These are phyloP conservation scores for Xylaria cubensis DNA, from an alignment of 495 filamentous ascomycete species.

Conservation along the genomic window DNA sequence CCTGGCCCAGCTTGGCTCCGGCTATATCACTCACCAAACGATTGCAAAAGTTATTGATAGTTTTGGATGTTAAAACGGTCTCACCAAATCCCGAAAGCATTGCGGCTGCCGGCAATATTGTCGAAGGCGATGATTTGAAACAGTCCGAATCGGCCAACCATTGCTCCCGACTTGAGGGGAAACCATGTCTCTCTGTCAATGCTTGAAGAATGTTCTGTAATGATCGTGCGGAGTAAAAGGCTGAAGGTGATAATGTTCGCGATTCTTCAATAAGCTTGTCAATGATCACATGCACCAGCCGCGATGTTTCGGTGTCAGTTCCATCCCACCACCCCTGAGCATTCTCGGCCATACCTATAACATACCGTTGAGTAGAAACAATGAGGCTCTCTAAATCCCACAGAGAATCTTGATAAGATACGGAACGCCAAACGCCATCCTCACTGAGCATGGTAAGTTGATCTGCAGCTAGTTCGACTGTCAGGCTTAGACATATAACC, in stretches of 20 bases:
- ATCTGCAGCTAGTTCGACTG: slow-evolving; percentile 50
- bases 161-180: slow-evolving; percentile 47
- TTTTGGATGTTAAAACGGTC: slow-evolving; percentile 49
- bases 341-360: slow-evolving; percentile 55
- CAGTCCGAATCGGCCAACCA: slow-evolving; percentile 48
- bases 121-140: slow-evolving; percentile 48
- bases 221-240: slow-evolving; percentile 59
- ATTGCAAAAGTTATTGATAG: slow-evolving; percentile 57
- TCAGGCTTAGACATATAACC: slow-evolving; percentile 49
- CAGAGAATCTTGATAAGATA: slow-evolving; percentile 54
- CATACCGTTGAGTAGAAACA: slow-evolving; percentile 59
- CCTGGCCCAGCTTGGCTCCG: slow-evolving; percentile 43
- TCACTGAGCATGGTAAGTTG: slow-evolving; percentile 47
- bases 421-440: slow-evolving; percentile 45
- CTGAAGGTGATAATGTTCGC: slow-evolving; percentile 38
- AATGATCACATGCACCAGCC: slow-evolving; percentile 44
- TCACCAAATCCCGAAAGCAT: slow-evolving; percentile 61
- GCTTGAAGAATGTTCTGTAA: slow-evolving; percentile 50
- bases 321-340: slow-evolving; percentile 42
- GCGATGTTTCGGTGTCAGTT: slow-evolving; percentile 33
- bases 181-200: slow-evolving; percentile 47
- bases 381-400: slow-evolving; percentile 68
- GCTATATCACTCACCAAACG: slow-evolving; percentile 61
- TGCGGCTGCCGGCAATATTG: slow-evolving; percentile 57
- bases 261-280: slow-evolving; percentile 46